Evolutionary conservation across 2,329 filamentous ascomycete genomes (phyloP).

Genomic region (Pseudonectria buxi): DNA sequence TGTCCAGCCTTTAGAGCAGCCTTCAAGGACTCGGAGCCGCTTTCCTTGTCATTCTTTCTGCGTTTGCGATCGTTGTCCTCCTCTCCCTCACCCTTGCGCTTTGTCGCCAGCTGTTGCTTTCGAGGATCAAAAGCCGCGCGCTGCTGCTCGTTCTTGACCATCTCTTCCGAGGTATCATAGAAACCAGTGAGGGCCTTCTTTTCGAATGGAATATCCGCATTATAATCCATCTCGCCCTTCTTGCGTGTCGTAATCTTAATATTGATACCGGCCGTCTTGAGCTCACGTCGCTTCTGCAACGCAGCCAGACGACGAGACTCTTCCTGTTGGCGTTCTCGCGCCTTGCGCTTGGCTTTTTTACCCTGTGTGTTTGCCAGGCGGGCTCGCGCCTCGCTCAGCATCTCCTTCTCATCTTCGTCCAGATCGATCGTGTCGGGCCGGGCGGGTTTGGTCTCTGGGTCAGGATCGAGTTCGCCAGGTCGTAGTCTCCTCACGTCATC

Average conservation of each 20-base stretch:
- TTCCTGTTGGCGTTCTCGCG: slow-evolving; percentile 88
- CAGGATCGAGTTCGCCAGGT: slow-evolving; percentile 93
- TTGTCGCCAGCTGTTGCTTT: slow-evolving; percentile 84
- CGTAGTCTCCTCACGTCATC: slow-evolving; percentile 85
- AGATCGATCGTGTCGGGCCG: slow-evolving; percentile 95
- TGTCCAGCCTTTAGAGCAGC: slow-evolving; percentile 90
- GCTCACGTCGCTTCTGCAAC: slow-evolving; percentile 88
- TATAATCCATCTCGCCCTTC: slow-evolving; percentile 98
- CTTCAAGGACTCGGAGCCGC: slow-evolving; percentile 69
- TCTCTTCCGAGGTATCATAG: slow-evolving; percentile 85
- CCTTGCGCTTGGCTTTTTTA: slow-evolving; percentile 98
- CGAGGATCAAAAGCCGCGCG: slow-evolving; percentile 82
- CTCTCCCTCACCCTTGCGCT: slow-evolving; percentile 91
- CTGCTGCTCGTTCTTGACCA: slow-evolving; percentile 72
- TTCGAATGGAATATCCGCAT: slow-evolving; percentile 97
- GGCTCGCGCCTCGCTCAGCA: slow-evolving; percentile 94
- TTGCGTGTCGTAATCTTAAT: slow-evolving; percentile 90
- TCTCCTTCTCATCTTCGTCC: slow-evolving; percentile 98
- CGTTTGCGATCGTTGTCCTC: slow-evolving; percentile 75
- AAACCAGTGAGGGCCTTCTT: slow-evolving; percentile 85
- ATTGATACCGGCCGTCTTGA: slow-evolving; percentile 97
- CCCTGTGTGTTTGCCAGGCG: slow-evolving; percentile 96
- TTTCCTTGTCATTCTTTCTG: slow-evolving; percentile 81
- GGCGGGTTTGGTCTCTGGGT: slow-evolving; percentile 92
- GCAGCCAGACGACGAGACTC: slow-evolving; percentile 85